Evolutionary conservation across 1,139 yeast species (phyloP), one percentile per base, ranked within the genome.

Genomic region (Geotrichum fermentans): DNA sequence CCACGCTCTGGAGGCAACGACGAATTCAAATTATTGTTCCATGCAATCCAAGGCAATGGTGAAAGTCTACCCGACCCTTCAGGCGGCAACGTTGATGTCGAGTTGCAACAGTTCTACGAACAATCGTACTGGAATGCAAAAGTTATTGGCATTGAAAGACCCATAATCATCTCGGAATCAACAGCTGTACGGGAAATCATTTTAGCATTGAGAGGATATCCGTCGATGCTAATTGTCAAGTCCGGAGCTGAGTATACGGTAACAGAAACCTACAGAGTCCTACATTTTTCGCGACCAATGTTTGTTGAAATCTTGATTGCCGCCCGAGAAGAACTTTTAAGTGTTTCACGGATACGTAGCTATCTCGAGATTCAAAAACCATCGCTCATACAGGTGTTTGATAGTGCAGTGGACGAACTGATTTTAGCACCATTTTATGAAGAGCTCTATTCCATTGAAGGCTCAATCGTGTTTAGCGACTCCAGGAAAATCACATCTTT

Each of bases 81-180:
- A 5, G 49, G 49, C n/a, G 44, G 40, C 8, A 26, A 14, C 6
- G 49, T 45, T 13, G 44, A 40, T 7, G 6, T 17, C 2, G 50
- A 41, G 17, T 32, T 46, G n/a, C 50, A 46, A 22, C 38, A 37
- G 7, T 45, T 45, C 34, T 13, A 20, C 10, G 40, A 39, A 18
- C 35, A 40, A 14, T 43, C 45, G 2, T 46, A 46, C 36, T 46
- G 50, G 50, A 40, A 46, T 29, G n/a, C 40, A n/a, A 26, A 34
- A 22, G 32, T 32, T 20, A 13, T 24, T 3, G 37, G 33, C 7
- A 13, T 8, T 13, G 17, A 14, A 4, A 30, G 36, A n/a, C 47
- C 47, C 10, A 14, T 43, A 22, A 20, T 43, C 2, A 32, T 43
- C n/a, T 38, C 47, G 11, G 47, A 43, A 30, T 24, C 47, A 1